Percentiles rank a stretch among this genome's conserved stretches.
These are phyloP conservation scores for Solanum ahanhuiri DNA, from an alignment of 257 asterid genomes.

Conservation along the genomic window DNA sequence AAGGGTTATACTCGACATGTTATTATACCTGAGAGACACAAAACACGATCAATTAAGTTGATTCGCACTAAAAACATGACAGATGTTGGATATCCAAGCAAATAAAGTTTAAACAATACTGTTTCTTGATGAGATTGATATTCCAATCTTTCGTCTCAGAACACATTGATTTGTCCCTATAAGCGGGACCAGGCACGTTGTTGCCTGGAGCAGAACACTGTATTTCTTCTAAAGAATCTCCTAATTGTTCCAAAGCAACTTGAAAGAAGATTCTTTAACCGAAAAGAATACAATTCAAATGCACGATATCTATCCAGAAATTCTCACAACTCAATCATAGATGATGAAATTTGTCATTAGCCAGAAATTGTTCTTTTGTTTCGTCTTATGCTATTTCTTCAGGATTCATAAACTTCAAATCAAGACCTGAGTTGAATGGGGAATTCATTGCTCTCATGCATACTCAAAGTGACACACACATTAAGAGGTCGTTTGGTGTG, in stretches of 20 bases:
- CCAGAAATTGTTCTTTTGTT: too few species aligned
- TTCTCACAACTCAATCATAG: too few species aligned
- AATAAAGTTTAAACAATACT: not conserved
- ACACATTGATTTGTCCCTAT: not conserved
- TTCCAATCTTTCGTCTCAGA: not conserved
- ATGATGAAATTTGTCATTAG: too few species aligned
- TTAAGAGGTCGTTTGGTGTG: too few species aligned
- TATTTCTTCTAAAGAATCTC: not conserved
- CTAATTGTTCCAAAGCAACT: not conserved
- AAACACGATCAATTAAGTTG: not conserved
- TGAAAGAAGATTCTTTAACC: not conserved
- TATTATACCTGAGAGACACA: not conserved
- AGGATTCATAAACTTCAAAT: too few species aligned
- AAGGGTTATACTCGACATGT: conserved; percentile 12
- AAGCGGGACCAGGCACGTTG: not conserved
- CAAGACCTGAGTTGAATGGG: too few species aligned
- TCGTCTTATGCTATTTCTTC: too few species aligned
- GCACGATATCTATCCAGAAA: too few species aligned
- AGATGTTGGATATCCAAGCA: not conserved
- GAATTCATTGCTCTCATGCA: too few species aligned
- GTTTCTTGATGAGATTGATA: not conserved
- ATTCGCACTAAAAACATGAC: not conserved
- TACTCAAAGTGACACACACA: too few species aligned
- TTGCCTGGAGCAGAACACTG: not conserved
- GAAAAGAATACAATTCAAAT: not conserved